Evolutionary conservation across 2,329 filamentous ascomycete species (phyloP), one percentile per base, ranked within the genome.

Genomic region (Fusarium sp.): DNA sequence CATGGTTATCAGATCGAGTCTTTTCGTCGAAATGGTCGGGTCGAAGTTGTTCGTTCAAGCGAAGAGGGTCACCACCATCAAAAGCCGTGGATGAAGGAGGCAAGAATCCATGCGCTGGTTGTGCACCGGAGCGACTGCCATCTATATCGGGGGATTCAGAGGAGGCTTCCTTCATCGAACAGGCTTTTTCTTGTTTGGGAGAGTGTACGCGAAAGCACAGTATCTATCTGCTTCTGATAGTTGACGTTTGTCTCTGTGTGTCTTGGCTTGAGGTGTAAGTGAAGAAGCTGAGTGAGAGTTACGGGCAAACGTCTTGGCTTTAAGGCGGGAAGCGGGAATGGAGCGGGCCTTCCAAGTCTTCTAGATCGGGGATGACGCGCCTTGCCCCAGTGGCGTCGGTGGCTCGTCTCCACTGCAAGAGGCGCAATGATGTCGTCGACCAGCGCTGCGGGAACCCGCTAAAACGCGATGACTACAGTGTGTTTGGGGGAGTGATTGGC

Each of bases 151-250:
- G 83, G 77, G 83, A 79, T 71, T 86, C 83, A 81, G 85, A 80
- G 73, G 83, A 87, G 82, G 82, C 81, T 86, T 88, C 82, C 86
- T 88, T 90, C 88, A 90, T 90, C 87, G 88, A 89, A 84, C 76
- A 81, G 82, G 72, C 53, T 65, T 73, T 66, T 43, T 46, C 39
- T 61, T 60, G 37, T 65, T 60, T 41, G 9, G 37, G 27, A 51
- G 31, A 44, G 47, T 51, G 55, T 51, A 56, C 66, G 55, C 51
- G 50, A 39, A 41, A 41, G 40, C 34, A 60, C 43, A 40, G 31
- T 44, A 39, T 41, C n/a, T 52, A 36, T 65, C 51, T 28, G 66
- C 67, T 53, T 46, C 37, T 46, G 59, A 70, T 60, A 68, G 50
- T 30, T 53, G 44, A 39, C 8, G 11, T 39, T 10, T 40, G 43